Base-by-base conservation (phyloP, 306 rosid species). In the Dalbergia cultrata region DNA sequence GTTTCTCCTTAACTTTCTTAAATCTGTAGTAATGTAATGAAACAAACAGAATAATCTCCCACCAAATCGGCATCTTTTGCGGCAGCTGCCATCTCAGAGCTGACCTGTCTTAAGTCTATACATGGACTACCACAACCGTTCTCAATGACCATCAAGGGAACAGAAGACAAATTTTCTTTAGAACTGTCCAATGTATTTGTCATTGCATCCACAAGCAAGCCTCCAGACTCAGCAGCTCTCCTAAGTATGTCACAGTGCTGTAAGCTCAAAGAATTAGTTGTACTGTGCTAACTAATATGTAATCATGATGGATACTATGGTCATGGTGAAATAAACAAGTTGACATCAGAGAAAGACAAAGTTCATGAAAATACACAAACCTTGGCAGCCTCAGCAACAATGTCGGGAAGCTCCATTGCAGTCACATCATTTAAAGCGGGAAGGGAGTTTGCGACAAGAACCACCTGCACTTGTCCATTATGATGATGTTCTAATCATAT, bases 311-410 rank as follows among this genome's bases (percentile, higher is more conserved):
- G 47, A 50, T 33, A 69, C 50, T 5, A 6, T 8, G 61, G 17
- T 45, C 49, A 10, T 8, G 26, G 63, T 47, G 62, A 72, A 80
- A 39, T 64, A 53, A 41, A 41, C 58, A 62, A 37, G 16, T n/a
- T 35, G 50, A 80, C 31, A 21, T 45, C 21, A 62, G 68, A 49
- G 56, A 72, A 8, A 13, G n/a, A 37, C 2, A 17, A 41, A 8
- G n/a, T 43, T 61, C 16, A 52, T 44, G 79, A 83, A 73, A 58
- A 64, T 50, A 56, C 57, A 85, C 74, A 65, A 33, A 93, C 97
- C 96, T 93, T 93, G 77, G 97, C 96, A 70, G 97, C 96, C 88
- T 91, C 96, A 58, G 92, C 96, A 45, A 93, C 91, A 68, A 93
- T 91, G 16, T 85, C 97, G 56, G 97, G 97, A 85, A 93, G 89